Evolutionary conservation across 805 yeast species (phyloP), one percentile per base, ranked within the genome.

Genomic region (Sugiyamaella chiloensis): DNA sequence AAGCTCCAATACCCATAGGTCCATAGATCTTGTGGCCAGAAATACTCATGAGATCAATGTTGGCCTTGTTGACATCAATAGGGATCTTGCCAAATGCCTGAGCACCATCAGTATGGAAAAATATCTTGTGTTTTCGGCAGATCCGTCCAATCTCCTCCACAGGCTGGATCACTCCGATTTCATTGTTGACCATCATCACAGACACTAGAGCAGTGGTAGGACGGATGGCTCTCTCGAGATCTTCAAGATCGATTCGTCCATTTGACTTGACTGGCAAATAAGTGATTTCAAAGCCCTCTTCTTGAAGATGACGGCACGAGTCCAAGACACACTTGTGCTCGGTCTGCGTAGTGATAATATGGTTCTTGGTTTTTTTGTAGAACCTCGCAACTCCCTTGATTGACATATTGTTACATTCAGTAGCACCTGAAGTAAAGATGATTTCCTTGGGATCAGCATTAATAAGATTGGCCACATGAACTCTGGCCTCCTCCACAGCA

Each of bases 241-340:
- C 84, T 56, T 85, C 87, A 60, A 91, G 67, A 62, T 78, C 77
- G 50, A 93, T 75, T 55, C 91, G 74, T 1, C 99, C 99, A 60
- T 88, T 86, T 37, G 74, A 65, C 59, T 74, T 74, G 20, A 93
- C 99, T 11, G 90, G 89, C 57, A 93, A 75, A 64, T 89, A 93
- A 2, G 99, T 93, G 32, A 93, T 91, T 11, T 93, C 98, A 60
- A 86, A 91, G 0, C 98, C 99, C 64, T 93, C 98, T 66, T 89
- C 96, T 64, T 89, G 96, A 74, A 93, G 72, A 61, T 87, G 87
- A 61, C 99, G 81, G 56, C 96, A 90, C 9, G 97, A 87, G 66
- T 93, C 99, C 67, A 93, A 73, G n/a, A 93, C 96, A 76, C 99
- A 93, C 72, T 93, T 93, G 71, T 93, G 99, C 69, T 93, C 99